These are phyloP conservation scores for Entomortierella parvispora DNA, from an alignment of 192 early-diverging fungal genomes.

Conservation along the genomic window DNA sequence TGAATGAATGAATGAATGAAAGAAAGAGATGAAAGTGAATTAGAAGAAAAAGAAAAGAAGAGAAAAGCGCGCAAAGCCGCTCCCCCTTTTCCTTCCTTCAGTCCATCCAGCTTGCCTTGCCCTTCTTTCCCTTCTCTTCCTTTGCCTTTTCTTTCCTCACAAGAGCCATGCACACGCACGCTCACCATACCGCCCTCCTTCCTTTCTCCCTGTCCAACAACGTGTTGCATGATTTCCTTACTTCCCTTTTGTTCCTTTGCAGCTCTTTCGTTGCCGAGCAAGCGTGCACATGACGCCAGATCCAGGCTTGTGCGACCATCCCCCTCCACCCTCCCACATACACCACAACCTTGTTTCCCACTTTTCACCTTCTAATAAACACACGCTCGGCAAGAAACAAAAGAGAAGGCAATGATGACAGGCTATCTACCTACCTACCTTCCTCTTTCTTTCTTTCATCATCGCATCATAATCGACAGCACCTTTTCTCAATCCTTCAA, in stretches of 20 bases:
- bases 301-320: not conserved
- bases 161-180: not conserved
- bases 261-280: not conserved
- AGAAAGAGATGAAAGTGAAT: not conserved
- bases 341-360: no score
- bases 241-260: not conserved
- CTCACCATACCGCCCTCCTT: not conserved
- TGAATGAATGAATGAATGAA: slow-evolving; percentile 5
- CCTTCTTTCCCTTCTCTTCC: not conserved
- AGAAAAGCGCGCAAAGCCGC: not conserved
- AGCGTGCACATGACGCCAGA: not conserved
- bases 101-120: not conserved
- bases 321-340: not conserved
- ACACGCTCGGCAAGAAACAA: no score
- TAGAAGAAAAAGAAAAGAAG: not conserved
- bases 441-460: no score
- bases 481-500: no score
- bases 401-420: no score
- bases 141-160: not conserved
- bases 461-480: no score
- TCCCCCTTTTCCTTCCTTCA: not conserved
- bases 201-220: not conserved
- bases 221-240: not conserved
- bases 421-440: no score
- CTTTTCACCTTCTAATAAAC: no score